Evolutionary conservation across 768 basidiomycete genomes (phyloP).

Genomic region (Phaeotremella fagi): DNA sequence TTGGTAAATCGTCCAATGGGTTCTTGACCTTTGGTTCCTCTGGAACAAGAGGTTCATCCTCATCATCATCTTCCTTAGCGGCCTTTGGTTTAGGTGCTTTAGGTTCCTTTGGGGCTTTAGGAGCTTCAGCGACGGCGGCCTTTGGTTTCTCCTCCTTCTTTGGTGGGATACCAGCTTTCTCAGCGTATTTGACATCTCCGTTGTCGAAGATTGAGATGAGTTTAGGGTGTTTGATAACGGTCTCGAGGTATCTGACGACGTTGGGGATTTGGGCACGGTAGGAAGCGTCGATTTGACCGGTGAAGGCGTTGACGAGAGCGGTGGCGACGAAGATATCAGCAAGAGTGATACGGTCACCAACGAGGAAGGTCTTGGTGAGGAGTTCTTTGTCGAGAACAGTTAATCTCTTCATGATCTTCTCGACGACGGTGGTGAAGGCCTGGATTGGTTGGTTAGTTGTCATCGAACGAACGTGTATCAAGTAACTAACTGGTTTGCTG

Average conservation of each 20-base stretch:
- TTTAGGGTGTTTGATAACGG: conserved; percentile 76
- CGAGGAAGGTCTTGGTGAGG: conserved; percentile 75
- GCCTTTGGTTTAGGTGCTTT: conserved; percentile 46
- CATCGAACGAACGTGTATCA: background rate
- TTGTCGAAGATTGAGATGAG: conserved; percentile 63
- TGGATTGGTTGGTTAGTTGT: conserved; percentile 7
- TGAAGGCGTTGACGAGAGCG: conserved; percentile 57
- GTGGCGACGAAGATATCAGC: conserved; percentile 75
- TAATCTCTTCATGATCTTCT: conserved; percentile 55
- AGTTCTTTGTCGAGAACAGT: conserved; percentile 70
- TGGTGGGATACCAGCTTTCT: conserved; percentile 66
- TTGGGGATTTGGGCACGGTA: conserved; percentile 66
- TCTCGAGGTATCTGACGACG: conserved; percentile 78
- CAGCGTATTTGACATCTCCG: conserved; percentile 55
- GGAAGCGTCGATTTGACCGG: conserved; percentile 60
- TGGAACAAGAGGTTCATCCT: conserved; percentile 68
- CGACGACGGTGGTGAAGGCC: conserved; percentile 35
- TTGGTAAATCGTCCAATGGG: conserved; percentile 86
- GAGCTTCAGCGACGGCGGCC: conserved; percentile 27
- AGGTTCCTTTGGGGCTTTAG: conserved; percentile 13
- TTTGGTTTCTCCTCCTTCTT: conserved; percentile 56
- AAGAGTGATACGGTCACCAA: conserved; percentile 87
- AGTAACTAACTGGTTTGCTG: conserved; percentile 59
- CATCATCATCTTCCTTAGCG: conserved; percentile 56
- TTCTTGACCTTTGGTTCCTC: conserved; percentile 88